Evolutionary conservation across 1,284 basidiomycete genomes (phyloP), one percentile per base, ranked within the genome.

Genomic region (Pascua guehoae): DNA sequence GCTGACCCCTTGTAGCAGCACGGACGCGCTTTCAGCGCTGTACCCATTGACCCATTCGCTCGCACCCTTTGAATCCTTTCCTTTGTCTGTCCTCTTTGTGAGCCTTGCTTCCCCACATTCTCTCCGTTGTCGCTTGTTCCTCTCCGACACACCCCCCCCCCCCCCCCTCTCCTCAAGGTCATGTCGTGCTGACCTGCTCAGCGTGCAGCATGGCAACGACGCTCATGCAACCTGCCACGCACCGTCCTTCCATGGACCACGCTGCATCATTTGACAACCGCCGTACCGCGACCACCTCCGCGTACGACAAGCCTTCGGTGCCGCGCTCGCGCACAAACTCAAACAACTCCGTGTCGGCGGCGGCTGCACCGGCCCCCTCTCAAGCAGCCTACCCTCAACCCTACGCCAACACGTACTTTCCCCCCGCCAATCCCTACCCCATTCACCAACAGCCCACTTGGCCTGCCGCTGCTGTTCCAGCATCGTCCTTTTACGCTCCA

Each of bases 211-310:
- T 74, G 72, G 72, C 72, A 56, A 65, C 72, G 38, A 70, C 64
- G 41, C 56, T 72, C 55, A 70, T 71, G 65, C 68, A 68, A 45
- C 62, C 65, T 16, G 60, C 66, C 17, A 54, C 60, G 49, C 69
- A 71, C 52, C 72, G 73, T 53, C 70, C 70, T 12, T 70, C 72
- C 24, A 73, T 73, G 70, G 74, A 74, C 62, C 62, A 71, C 50
- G 51, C 67, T 42, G 47, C 69, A n/a, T 73, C 73, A 17, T 72
- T 72, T 63, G 73, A 73, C 44, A 66, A 64, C 53, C 60, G 66
- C 15, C 60, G 68, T 41, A 47, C 68, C 37, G 61, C 67, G 18
- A 66, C 69, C 32, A 60, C 66, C 12, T 60, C 66, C 12, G 56
- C 67, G 1, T 66, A 66, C 1, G 62, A 58, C 41, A 39, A 59